These are phyloP conservation scores for Musa itinerans DNA, from an alignment of 176 grass and related monocot species.

Conservation along the genomic window DNA sequence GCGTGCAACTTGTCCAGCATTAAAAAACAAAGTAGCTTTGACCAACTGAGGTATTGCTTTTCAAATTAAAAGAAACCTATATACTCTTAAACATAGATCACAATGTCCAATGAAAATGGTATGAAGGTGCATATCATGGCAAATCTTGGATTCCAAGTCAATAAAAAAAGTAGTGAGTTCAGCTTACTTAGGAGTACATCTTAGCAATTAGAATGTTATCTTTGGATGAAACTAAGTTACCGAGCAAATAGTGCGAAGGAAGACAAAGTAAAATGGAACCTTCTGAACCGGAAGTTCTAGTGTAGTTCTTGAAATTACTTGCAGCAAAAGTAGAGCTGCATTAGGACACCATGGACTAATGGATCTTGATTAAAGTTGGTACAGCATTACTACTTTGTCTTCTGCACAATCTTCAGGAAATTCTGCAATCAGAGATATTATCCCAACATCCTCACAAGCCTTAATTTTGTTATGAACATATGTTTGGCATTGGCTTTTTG, in stretches of 20 bases:
- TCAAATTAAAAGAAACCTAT: neutral
- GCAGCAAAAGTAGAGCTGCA: conserved; percentile 66
- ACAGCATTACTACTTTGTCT: conserved; percentile 58
- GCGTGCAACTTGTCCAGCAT: neutral
- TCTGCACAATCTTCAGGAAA: conserved; percentile 57
- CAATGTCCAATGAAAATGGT: too few species aligned
- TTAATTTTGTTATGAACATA: conserved; percentile 73
- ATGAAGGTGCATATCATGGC: too few species aligned
- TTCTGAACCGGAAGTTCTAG: neutral
- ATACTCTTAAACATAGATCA: neutral
- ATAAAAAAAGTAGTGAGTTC: neutral
- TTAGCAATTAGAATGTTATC: neutral
- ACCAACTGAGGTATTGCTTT: neutral
- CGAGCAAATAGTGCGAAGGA: neutral
- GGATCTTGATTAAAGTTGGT: conserved; percentile 69
- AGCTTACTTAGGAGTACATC: neutral
- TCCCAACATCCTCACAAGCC: conserved; percentile 72
- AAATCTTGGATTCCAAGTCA: too few species aligned
- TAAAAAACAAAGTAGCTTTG: neutral
- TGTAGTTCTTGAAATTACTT: conserved; percentile 36
- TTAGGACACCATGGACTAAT: conserved; percentile 80
- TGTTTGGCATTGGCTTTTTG: conserved; percentile 63
- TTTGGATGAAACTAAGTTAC: neutral
- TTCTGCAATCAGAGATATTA: conserved; percentile 51
- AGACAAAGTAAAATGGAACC: neutral